Evolutionary conservation across 2,329 filamentous ascomycete species (phyloP).

Genomic region (Diaporthe batatas): DNA sequence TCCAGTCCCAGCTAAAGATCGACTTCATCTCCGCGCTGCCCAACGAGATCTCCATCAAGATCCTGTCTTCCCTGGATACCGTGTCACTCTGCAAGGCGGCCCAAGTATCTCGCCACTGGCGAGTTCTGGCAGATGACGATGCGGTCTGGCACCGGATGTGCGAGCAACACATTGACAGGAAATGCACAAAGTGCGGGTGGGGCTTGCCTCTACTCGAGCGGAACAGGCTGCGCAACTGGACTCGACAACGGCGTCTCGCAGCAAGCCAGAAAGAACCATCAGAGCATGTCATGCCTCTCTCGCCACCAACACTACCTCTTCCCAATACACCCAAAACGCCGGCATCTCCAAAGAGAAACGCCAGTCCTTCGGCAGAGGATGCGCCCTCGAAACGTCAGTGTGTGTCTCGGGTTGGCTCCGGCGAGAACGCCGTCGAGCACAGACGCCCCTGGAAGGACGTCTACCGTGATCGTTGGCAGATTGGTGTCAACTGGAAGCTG

Average conservation of each 20-base stretch:
- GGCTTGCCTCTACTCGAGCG: constrained; percentile 90
- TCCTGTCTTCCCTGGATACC: constrained; percentile 92
- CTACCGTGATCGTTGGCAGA: constrained; percentile 85
- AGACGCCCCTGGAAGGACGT: constrained; percentile 93
- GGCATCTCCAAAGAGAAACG: constrained; percentile 52
- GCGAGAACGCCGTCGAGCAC: constrained; percentile 36
- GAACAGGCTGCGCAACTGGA: constrained; percentile 88
- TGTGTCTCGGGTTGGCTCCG: constrained; percentile 44
- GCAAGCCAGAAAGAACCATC: constrained; percentile 50
- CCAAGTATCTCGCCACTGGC: constrained; percentile 91
- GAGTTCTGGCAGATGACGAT: constrained; percentile 92
- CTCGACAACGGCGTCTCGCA: constrained; percentile 81
- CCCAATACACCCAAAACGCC: constrained; percentile 46
- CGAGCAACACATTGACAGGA: constrained; percentile 93
- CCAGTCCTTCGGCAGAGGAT: constrained; percentile 48
- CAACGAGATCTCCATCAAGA: constrained; percentile 91
- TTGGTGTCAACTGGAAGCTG: constrained; percentile 98
- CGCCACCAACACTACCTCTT: constrained; percentile 49
- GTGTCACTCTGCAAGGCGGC: constrained; percentile 95
- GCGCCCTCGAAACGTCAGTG: constrained; percentile 51
- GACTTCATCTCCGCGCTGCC: constrained; percentile 94
- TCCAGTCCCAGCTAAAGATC: constrained; percentile 96
- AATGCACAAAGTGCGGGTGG: constrained; percentile 96
- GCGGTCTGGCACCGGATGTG: constrained; percentile 99
- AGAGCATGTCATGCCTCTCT: constrained; percentile 41